Percentiles rank a stretch among this genome's conserved stretches.
phyloP scores from a whole-genome alignment of 257 asterid genomes.

The Datura wrightii region DNA sequence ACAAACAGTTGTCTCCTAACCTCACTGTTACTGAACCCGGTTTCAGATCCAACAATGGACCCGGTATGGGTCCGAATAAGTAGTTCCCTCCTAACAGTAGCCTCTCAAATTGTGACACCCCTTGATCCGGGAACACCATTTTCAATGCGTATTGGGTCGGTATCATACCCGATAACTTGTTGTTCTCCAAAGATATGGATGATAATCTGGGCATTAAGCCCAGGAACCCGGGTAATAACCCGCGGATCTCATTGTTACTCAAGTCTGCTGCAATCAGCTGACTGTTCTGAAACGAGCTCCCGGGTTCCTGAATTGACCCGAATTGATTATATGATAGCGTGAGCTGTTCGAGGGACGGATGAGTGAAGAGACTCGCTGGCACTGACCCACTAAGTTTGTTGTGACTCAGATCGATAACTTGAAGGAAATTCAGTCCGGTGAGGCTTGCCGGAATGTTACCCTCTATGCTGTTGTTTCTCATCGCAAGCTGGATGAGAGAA shows the following conservation, averaged over 20 bases:
- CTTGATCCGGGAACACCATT: conserved; percentile 57
- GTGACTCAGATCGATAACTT: conserved; percentile 82
- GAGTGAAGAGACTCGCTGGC: conserved; percentile 71
- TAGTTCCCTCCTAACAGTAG: conserved; percentile 83
- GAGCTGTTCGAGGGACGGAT: conserved; percentile 72
- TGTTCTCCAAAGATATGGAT: conserved; percentile 67
- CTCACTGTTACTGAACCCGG: conserved; percentile 70
- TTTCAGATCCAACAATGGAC: conserved; percentile 64
- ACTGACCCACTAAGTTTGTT: conserved; percentile 67
- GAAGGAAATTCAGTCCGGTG: conserved; percentile 42
- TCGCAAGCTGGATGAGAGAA: conserved; percentile 49
- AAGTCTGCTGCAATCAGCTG: conserved; percentile 75
- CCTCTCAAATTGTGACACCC: conserved; percentile 61
- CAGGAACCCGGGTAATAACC: conserved; percentile 79
- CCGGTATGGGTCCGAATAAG: conserved; percentile 78
- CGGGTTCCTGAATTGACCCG: conserved; percentile 62
- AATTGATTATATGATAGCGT: conserved; percentile 61
- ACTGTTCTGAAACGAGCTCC: conserved; percentile 47
- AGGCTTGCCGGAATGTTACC: conserved; percentile 58
- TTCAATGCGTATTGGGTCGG: conserved; percentile 60
- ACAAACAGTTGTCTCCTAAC: conserved; percentile 85
- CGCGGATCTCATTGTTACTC: conserved; percentile 65
- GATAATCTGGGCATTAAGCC: conserved; percentile 73
- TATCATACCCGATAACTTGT: conserved; percentile 66
- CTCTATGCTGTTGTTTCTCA: conserved; percentile 61